These are phyloP conservation scores for Populus deltoides DNA, from an alignment of 345 rosid species.

Conservation along the genomic window DNA sequence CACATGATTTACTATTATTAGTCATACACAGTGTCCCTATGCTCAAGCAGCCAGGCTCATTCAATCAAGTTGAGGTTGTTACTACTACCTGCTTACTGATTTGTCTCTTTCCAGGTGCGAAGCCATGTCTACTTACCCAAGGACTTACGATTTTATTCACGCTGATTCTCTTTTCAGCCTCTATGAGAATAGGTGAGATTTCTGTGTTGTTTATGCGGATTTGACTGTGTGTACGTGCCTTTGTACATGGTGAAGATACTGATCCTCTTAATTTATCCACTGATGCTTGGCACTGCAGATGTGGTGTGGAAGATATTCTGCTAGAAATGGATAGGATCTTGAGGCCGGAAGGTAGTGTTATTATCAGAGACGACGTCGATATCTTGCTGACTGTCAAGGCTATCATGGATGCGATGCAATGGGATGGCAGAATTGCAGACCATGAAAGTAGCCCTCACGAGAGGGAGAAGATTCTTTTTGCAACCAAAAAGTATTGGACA, in stretches of 20 bases:
- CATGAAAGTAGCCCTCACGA: slow-evolving; percentile 73
- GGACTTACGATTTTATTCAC: slow-evolving; percentile 89
- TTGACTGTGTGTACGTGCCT: too few relatives aligned
- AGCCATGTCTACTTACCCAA: slow-evolving; percentile 97
- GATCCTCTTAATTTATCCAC: neutral
- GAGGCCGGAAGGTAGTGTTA: slow-evolving; percentile 79
- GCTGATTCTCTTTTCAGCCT: slow-evolving; percentile 73
- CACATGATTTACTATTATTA: neutral
- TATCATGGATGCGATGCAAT: slow-evolving; percentile 59
- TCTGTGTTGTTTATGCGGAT: neutral
- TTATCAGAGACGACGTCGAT: slow-evolving; percentile 87
- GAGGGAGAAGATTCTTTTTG: slow-evolving; percentile 77
- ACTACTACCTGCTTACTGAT: neutral
- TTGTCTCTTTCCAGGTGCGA: slow-evolving; percentile 44
- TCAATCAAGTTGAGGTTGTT: neutral
- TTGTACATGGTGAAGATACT: neutral
- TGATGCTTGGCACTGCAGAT: slow-evolving; percentile 32
- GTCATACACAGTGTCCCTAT: neutral
- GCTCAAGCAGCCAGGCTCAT: neutral
- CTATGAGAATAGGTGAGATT: slow-evolving; percentile 48
- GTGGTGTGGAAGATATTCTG: slow-evolving; percentile 70
- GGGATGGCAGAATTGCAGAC: slow-evolving; percentile 74
- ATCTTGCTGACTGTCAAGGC: slow-evolving; percentile 56
- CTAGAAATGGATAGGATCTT: slow-evolving; percentile 87
- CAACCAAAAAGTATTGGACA: slow-evolving; percentile 78